Percentiles rank a stretch among this genome's conserved stretches.
These are phyloP conservation scores for Myriosclerotinia duriaeana DNA, from an alignment of 2,329 filamentous ascomycete genomes.

Conservation along the genomic window DNA sequence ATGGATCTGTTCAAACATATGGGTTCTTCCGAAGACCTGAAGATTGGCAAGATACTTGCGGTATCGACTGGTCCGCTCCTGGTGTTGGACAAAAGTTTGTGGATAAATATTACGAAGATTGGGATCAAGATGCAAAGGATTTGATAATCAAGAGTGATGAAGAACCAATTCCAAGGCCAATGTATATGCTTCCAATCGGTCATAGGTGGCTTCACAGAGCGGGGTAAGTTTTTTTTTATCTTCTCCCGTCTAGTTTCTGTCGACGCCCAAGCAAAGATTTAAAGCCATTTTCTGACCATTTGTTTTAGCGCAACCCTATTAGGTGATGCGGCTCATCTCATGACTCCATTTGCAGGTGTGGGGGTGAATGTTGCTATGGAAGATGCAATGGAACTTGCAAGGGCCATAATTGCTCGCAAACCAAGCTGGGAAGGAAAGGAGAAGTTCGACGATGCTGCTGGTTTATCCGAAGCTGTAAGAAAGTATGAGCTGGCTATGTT, in stretches of 20 bases:
- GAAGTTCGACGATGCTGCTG: slow-evolving; percentile 19
- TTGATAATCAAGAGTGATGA: slow-evolving; percentile 23
- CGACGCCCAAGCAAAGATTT: not conserved
- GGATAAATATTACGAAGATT: slow-evolving; percentile 17
- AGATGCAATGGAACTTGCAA: slow-evolving; percentile 46
- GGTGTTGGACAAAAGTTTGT: slow-evolving; percentile 14
- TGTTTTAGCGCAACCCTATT: slow-evolving; percentile 46
- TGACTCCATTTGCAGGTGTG: slow-evolving; percentile 46
- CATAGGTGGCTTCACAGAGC: slow-evolving; percentile 27
- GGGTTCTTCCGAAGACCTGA: slow-evolving; percentile 17
- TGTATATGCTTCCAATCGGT: slow-evolving; percentile 26
- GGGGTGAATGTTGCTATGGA: slow-evolving; percentile 50
- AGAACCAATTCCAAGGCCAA: slow-evolving; percentile 25
- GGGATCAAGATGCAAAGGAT: slow-evolving; percentile 16
- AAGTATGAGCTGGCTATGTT: slow-evolving; percentile 30
- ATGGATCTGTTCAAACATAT: slow-evolving; percentile 20
- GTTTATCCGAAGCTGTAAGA: slow-evolving; percentile 22
- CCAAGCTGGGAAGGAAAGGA: slow-evolving; percentile 35
- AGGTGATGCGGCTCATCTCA: slow-evolving; percentile 51
- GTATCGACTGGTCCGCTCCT: slow-evolving; percentile 14
- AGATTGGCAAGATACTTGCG: slow-evolving; percentile 15
- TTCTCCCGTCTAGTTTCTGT: slow-evolving; percentile 16
- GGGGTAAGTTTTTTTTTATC: slow-evolving; percentile 25
- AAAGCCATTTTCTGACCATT: slow-evolving; percentile 40
- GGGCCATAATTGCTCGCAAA: slow-evolving; percentile 36